These are phyloP conservation scores for Aureobasidium sp. DNA, from an alignment of 2,329 filamentous ascomycete species.

Conservation along the genomic window DNA sequence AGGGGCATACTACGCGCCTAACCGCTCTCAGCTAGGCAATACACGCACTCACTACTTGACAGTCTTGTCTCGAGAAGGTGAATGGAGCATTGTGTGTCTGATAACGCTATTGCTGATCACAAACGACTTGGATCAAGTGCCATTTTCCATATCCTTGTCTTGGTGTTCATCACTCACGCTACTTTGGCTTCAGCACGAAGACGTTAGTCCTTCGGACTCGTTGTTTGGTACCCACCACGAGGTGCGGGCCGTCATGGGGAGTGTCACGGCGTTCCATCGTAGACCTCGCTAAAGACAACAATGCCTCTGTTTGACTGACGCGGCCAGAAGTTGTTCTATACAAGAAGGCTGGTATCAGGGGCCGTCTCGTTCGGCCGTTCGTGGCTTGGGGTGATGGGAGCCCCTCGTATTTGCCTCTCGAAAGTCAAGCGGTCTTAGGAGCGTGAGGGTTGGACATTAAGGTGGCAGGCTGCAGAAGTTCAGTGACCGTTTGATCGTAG, in stretches of 20 bases:
- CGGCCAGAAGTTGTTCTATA: not conserved
- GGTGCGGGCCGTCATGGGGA: not conserved
- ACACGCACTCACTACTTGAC: not conserved
- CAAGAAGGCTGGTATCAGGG: not conserved
- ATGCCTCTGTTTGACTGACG: not conserved
- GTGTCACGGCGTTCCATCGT: not conserved
- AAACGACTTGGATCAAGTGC: not conserved
- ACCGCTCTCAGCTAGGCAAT: not conserved
- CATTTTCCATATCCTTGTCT: not conserved
- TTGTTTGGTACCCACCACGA: constrained; percentile 7
- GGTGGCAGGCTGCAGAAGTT: not conserved
- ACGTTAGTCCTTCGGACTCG: not conserved
- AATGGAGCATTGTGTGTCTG: not conserved
- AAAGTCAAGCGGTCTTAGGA: too few relatives aligned
- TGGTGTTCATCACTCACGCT: not conserved
- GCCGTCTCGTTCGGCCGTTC: too few relatives aligned
- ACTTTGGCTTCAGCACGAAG: not conserved
- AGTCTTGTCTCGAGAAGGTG: not conserved
- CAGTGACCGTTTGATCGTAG: not conserved
- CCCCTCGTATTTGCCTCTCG: not conserved
- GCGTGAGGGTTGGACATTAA: not conserved
- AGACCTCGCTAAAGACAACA: not conserved
- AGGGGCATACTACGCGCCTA: not conserved
- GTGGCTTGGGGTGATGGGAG: not conserved
- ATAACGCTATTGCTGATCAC: not conserved